Evolutionary conservation across 1,139 yeast genomes (phyloP), one percentile per base, ranked within the genome.

Genomic region (Kodamaea suecica): DNA sequence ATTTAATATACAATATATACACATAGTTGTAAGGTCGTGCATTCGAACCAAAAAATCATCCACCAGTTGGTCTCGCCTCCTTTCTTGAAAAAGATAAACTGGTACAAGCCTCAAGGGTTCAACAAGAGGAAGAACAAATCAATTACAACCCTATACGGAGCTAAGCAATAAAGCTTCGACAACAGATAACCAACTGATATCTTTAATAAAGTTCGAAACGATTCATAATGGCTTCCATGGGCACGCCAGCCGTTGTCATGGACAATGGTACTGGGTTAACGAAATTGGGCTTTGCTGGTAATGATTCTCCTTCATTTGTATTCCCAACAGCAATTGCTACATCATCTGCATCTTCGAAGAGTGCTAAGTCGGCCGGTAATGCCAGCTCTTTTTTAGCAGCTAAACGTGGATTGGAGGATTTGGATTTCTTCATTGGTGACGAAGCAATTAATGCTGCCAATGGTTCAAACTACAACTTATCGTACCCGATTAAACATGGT

Each of bases 311-410:
- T 23, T 88, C 97, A 6, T 94, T 85, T 73, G 87, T 92, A 31
- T 87, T 92, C 55, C 99, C 99, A 33, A 92, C 99, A 1, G 97
- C 96, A 9, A 94, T 92, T 61, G 92, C 98, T 27, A 90, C 97
- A 31, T 69, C 82, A 8, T 59, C 71, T 2, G 63, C 73, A 33
- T 47, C 62, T 30, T 58, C 65, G 34, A 76, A 76, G 44, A 71
- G 75, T 9, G 37, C 49, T 30, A 46, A 46, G 30, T 70, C 78
- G 3, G 36, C 46, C 15, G 38, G 49, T 16, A 49, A 46, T 21
- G 35, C 45, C 11, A 42, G 44, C 7, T 56, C 70, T 11, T 61
- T 58, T 53, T 64, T 82, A 43, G 72, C 81, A 8, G 76, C 79
- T 39, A 87, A 86, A 58, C 73, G 96, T 53, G 97, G 96, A 7